Conservation (phyloP, 2,329 filamentous ascomycete species). For the Calcarisporium arbuscula region DNA sequence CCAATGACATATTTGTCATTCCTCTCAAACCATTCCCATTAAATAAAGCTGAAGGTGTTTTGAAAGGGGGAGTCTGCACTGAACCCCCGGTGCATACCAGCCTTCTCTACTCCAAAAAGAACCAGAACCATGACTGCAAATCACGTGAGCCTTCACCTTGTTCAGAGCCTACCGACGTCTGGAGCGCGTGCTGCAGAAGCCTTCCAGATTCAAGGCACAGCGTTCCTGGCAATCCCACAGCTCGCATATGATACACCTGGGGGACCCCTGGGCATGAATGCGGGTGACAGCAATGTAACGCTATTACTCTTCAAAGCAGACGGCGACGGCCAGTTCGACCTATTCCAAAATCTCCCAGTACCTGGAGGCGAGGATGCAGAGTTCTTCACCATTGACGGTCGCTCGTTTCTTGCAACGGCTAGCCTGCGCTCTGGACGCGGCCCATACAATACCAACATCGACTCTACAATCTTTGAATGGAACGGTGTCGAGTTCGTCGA, state of each 20-base stretch:
- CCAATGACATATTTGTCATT: background rate
- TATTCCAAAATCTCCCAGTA: constrained; percentile 3
- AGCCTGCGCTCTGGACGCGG: constrained; percentile 2
- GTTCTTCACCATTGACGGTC: constrained; percentile 3
- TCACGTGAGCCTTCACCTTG: background rate
- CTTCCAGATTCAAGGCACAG: background rate
- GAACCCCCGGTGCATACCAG: too few species aligned
- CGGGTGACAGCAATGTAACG: background rate
- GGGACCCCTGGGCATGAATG: background rate
- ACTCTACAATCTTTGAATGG: constrained; percentile 6
- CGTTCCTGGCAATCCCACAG: background rate
- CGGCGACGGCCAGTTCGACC: background rate
- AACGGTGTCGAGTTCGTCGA: constrained; percentile 1
- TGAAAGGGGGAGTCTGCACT: too few species aligned
- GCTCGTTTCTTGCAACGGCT: constrained; percentile 2
- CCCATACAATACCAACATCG: constrained; percentile 1
- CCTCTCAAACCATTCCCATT: too few species aligned
- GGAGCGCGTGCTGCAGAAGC: background rate
- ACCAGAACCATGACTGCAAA: background rate
- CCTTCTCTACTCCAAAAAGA: too few species aligned
- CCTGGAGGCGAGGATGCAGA: constrained; percentile 6
- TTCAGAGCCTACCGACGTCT: background rate
- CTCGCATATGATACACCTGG: background rate
- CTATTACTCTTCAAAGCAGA: background rate
- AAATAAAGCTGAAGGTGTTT: too few species aligned